phyloP scores from a whole-genome alignment of 371 early-diverging fungal species.

The Mucor saturninus region DNA sequence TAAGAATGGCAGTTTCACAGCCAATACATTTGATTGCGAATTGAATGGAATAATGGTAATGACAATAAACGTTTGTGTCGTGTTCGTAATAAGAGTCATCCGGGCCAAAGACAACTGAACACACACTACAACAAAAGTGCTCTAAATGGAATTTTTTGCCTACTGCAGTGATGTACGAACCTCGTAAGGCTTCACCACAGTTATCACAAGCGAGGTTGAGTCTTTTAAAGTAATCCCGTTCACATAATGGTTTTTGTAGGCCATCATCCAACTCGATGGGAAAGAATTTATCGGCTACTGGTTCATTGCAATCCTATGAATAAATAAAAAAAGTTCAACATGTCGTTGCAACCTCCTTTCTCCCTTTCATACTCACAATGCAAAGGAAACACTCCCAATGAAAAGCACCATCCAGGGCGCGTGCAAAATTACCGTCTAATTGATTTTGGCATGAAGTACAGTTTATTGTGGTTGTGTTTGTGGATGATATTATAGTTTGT shows the following conservation, averaged over 20 bases:
- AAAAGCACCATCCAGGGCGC: constrained; percentile 86
- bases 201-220: constrained; percentile 87
- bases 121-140: constrained; percentile 95
- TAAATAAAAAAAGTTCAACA: constrained; percentile 14
- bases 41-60: constrained; percentile 89
- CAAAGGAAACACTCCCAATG: constrained; percentile 95
- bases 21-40: constrained; percentile 92
- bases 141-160: constrained; percentile 94
- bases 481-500: constrained; percentile 4
- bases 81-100: constrained; percentile 96
- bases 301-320: constrained; percentile 80
- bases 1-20: constrained; percentile 91
- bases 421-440: constrained; percentile 82
- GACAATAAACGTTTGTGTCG: constrained; percentile 89
- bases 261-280: constrained; percentile 70
- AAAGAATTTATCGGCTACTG: constrained; percentile 91
- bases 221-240: constrained; percentile 86
- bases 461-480: constrained; percentile 12
- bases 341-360: not conserved
- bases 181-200: constrained; percentile 89
- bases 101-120: constrained; percentile 92
- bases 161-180: constrained; percentile 92
- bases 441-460: constrained; percentile 42
- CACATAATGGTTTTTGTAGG: constrained; percentile 72
- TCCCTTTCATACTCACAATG: constrained; percentile 60